A percentile compares a stretch with the other conserved stretches of the same genome.
Evolutionary conservation across 2,329 filamentous ascomycete species (phyloP).

Genomic region (Pseudogymnoascus sp.): DNA sequence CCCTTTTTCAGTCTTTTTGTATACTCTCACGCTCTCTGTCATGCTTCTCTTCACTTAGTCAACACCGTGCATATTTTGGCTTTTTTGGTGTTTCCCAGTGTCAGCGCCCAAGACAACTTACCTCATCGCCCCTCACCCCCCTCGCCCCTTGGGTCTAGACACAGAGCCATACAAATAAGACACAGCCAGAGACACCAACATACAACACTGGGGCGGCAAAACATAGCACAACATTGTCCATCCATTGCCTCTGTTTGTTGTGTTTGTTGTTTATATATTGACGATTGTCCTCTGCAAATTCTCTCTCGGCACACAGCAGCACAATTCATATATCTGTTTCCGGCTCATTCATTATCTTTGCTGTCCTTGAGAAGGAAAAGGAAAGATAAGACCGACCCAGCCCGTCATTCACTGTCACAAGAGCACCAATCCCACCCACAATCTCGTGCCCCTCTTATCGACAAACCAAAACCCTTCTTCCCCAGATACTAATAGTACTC

Average conservation of each 20-base stretch:
- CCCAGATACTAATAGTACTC: background rate
- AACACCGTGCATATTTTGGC: background rate
- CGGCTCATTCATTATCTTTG: background rate
- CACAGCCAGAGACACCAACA: background rate
- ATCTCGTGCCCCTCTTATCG: background rate
- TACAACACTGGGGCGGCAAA: background rate
- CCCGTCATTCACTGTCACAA: background rate
- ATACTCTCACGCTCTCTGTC: background rate
- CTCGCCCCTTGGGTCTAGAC: background rate
- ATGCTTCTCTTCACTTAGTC: background rate
- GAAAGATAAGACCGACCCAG: background rate
- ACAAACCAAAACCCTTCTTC: background rate
- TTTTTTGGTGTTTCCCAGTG: background rate
- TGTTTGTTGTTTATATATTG: background rate
- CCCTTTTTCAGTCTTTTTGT: too few relatives aligned
- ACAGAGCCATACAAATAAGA: background rate
- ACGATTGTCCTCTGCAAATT: background rate
- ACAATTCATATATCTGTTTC: background rate
- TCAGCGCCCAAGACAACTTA: background rate
- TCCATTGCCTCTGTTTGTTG: background rate
- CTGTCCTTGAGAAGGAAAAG: background rate
- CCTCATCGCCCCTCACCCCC: background rate
- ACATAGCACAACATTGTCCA: background rate
- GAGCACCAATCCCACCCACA: background rate
- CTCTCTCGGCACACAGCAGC: background rate